Conservation (phyloP, 176 grass and related monocot genomes). For the Zizania latifolia region DNA sequence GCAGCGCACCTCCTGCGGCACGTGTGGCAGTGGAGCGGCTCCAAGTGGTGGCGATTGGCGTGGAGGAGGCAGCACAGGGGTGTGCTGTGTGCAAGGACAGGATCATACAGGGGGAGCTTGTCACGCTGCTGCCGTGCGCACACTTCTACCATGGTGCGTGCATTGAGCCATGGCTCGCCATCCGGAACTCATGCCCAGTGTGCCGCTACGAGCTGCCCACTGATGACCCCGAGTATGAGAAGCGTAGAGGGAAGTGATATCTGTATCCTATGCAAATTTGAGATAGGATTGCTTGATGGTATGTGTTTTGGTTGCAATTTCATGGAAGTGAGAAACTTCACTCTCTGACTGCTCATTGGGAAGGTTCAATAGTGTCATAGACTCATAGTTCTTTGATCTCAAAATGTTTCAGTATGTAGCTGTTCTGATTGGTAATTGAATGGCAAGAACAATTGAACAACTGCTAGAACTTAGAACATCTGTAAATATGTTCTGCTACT, state of each 20-base stretch:
- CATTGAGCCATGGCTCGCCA: constrained; percentile 59
- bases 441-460: constrained; percentile 41
- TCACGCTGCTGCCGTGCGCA: constrained; percentile 46
- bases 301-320: constrained; percentile 18
- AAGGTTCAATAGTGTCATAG: neutral
- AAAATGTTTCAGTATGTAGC: constrained; percentile 1
- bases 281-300: constrained; percentile 13
- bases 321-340: constrained; percentile 22
- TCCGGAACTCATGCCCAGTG: constrained; percentile 64
- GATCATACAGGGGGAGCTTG: constrained; percentile 42
- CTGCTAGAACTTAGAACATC: constrained; percentile 10
- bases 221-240: constrained; percentile 68
- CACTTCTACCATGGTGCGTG: constrained; percentile 66
- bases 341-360: constrained; percentile 8
- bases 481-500: constrained; percentile 41
- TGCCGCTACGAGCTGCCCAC: constrained; percentile 76
- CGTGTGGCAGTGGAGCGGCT: constrained; percentile 47
- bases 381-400: neutral
- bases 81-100: constrained; percentile 81
- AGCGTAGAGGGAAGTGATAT: constrained; percentile 22
- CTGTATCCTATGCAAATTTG: constrained; percentile 15
- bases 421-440: constrained; percentile 1
- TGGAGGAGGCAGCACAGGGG: constrained; percentile 2
- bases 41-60: constrained; percentile 30
- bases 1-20: constrained; percentile 54